Base-by-base conservation (phyloP, 1,139 yeast species). In the Torulaspora pretoriensis region DNA sequence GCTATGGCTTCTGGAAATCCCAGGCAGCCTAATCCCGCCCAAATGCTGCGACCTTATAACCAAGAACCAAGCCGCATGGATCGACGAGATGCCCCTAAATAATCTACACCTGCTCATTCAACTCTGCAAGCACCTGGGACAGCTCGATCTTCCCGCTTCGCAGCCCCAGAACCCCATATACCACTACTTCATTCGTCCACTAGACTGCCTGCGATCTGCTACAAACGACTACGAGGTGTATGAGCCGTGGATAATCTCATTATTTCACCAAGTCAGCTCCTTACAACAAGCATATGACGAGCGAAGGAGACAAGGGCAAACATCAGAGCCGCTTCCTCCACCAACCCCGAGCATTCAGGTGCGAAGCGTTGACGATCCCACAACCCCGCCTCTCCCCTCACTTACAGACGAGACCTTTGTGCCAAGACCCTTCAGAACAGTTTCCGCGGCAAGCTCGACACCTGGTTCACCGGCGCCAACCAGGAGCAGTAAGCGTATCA, bases 401-500 rank as follows among this genome's bases (percentile, higher is more conserved):
- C 36, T 13, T 25, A 34, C 26, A 8, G 42, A 25, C 19, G 47
- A 45, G 12, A 47, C 43, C 23, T 56, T 56, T 44, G 39, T 52
- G 3, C 60, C 60, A 6, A 40, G 54, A 33, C 57, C 60, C 9
- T 52, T 53, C 45, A 52, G 52, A 37, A 50, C 58, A 8, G 47
- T 39, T 14, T 48, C 52, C 8, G 42, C 51, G 6, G 53, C 45
- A 14, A 33, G 48, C 17, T 48, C 56, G 50, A 32, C 47, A 53
- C 24, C 43, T 31, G 25, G 34, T 10, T 39, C 43, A n/a, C 43
- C 42, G 13, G 16, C 26, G 27, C 59, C 48, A 80, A 88, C 69
- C 43, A 28, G 38, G 22, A 16, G 13, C 42, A 17, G 36, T 26
- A 31, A 31, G 14, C 38, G 42, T 8, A 38, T 32, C 24, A 38